phyloP scores from a whole-genome alignment of 345 rosid species.

The Dimocarpus longan region DNA sequence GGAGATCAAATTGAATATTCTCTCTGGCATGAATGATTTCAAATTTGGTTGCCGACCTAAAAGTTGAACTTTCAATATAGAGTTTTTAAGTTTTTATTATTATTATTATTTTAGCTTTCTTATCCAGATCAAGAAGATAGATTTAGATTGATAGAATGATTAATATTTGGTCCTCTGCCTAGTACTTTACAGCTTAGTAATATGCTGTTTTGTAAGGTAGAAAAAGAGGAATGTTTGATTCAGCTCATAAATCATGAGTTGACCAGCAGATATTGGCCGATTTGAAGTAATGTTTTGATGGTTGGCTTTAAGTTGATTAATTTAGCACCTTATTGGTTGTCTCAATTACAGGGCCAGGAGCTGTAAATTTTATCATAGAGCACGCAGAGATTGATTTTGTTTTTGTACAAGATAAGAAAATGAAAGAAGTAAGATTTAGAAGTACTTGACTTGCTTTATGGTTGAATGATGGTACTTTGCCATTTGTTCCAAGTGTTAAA shows the following conservation, averaged over 20 bases:
- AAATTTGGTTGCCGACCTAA: background rate
- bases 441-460: background rate
- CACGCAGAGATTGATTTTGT: constrained; percentile 86
- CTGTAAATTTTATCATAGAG: constrained; percentile 79
- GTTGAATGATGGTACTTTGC: background rate
- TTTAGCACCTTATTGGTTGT: constrained; percentile 10
- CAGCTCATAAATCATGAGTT: background rate
- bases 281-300: constrained; percentile 7
- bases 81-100: too few species aligned
- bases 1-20: too few species aligned
- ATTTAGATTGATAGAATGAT: background rate
- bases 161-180: background rate
- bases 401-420: constrained; percentile 81
- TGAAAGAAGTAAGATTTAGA: constrained; percentile 54
- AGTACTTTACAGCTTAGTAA: background rate
- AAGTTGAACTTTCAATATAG: background rate
- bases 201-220: background rate
- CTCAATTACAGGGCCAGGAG: constrained; percentile 68
- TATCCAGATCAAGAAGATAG: too few species aligned
- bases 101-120: too few species aligned
- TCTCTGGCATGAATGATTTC: background rate
- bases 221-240: background rate
- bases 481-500: background rate
- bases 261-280: background rate
- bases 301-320: background rate